Evolutionary conservation across 768 basidiomycete species (phyloP).

Genomic region (Lyophyllum atratum): DNA sequence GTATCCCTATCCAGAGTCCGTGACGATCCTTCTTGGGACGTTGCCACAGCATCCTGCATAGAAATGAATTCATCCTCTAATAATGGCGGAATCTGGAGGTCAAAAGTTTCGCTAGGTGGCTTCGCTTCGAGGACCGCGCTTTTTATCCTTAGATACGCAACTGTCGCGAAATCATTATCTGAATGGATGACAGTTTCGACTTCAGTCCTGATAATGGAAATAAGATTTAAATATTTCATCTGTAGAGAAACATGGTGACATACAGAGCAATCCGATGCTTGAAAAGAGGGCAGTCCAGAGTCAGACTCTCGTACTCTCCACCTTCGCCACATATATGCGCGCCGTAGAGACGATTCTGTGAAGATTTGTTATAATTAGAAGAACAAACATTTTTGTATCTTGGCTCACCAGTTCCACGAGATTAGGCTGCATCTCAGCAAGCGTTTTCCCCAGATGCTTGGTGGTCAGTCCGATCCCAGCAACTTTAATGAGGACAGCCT

Average conservation of each 20-base stretch:
- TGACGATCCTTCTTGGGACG: slow-evolving; percentile 1
- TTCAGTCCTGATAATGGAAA: slow-evolving; percentile 45
- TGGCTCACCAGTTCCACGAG: slow-evolving; percentile 67
- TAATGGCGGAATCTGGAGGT: slow-evolving; percentile 47
- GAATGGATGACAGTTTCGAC: slow-evolving; percentile 76
- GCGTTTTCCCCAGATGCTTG: slow-evolving; percentile 75
- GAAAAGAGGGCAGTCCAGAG: slow-evolving; percentile 88
- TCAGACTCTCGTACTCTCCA: slow-evolving; percentile 96
- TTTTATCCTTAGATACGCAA: slow-evolving; percentile 87
- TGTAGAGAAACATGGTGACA: slow-evolving; percentile 21
- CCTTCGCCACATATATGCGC: slow-evolving; percentile 97
- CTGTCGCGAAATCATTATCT: slow-evolving; percentile 83
- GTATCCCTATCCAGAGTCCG: background rate
- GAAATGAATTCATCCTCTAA: slow-evolving; percentile 46
- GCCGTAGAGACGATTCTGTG: slow-evolving; percentile 78
- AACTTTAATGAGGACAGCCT: slow-evolving; percentile 89
- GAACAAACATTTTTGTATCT: background rate
- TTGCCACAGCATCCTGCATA: slow-evolving; percentile 25
- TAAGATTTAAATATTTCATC: background rate
- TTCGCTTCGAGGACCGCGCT: slow-evolving; percentile 66
- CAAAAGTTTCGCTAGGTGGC: slow-evolving; percentile 1
- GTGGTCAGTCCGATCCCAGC: slow-evolving; percentile 88
- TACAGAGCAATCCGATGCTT: slow-evolving; percentile 74
- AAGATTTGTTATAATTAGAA: background rate
- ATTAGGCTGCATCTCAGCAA: slow-evolving; percentile 73